Base-by-base conservation (phyloP, 176 grass and related monocot genomes). In the Pontederia crassipes region DNA sequence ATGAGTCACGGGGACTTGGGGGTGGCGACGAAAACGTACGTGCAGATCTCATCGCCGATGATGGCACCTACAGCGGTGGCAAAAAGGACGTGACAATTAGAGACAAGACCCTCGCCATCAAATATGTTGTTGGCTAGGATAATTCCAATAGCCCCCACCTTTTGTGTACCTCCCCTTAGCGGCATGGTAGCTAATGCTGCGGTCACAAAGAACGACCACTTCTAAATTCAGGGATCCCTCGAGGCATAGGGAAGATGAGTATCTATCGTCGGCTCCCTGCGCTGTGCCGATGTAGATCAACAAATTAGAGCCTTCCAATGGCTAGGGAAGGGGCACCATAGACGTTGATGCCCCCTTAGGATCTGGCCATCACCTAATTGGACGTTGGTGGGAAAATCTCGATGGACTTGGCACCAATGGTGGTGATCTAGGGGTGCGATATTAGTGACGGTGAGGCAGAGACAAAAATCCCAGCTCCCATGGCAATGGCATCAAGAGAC, bases 401-500 rank as follows among this genome's bases (percentile, higher is more conserved):
- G 78, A n/a, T n/a, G n/a, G n/a, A n/a, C n/a, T n/a, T n/a, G n/a
- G n/a, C n/a, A n/a, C n/a, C 0, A 82, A n/a, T n/a, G n/a, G n/a
- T n/a, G n/a, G n/a, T n/a, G n/a, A n/a, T n/a, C n/a, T n/a, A n/a
- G n/a, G n/a, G n/a, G 89, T 2, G 85, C 82, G 51, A 95, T 79
- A 78, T 95, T 95, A 74, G 89, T 89, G 3, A 85, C 89, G 0
- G 85, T 89, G 54, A 95, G 2, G 89, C 81, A 1, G 89, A 95
- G 46, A 95, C 89, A 0, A 95, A 83, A 26, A 95, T 85, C 0
- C 89, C 89, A 0, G 89, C 89, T 11, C 89, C 89, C 8, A 89
- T 80, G 0, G 89, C 89, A n/a, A 95, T 95, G 49, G 89, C 85
- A 32, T 95, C 89, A 8, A 95, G 85, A 57, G 85, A 89, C 57